A percentile compares a stretch with the other conserved stretches of the same genome.
Conservation (phyloP, 2,329 filamentous ascomycete genomes). For the Claviceps monticola region DNA sequence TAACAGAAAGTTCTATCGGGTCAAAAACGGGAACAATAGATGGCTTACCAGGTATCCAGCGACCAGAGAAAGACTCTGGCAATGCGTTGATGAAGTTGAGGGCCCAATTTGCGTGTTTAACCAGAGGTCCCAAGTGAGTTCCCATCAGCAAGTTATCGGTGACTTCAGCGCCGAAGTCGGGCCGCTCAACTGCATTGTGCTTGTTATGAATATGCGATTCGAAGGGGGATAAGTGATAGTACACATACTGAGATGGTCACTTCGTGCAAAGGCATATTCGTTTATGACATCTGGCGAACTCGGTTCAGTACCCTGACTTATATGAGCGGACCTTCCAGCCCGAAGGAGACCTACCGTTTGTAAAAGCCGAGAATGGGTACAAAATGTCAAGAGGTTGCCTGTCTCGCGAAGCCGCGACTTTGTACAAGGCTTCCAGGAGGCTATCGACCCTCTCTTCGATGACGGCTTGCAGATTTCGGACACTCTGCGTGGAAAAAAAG, state of each 20-base stretch:
- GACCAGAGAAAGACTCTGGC: slow-evolving; percentile 21
- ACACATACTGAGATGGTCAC: slow-evolving; percentile 17
- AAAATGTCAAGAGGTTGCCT: slow-evolving; percentile 20
- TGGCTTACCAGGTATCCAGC: slow-evolving; percentile 17
- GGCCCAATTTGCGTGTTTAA: slow-evolving; percentile 23
- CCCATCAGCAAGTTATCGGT: slow-evolving; percentile 23
- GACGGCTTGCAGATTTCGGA: slow-evolving; percentile 23
- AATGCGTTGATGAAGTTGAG: slow-evolving; percentile 21
- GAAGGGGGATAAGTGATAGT: not conserved
- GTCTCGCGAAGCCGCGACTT: slow-evolving; percentile 13
- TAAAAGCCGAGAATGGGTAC: slow-evolving; percentile 25
- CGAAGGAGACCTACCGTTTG: slow-evolving; percentile 16
- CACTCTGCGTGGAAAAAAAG: slow-evolving; percentile 23
- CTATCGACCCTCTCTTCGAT: slow-evolving; percentile 22
- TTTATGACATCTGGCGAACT: slow-evolving; percentile 23
- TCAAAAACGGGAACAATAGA: slow-evolving; percentile 2
- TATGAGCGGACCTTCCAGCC: not conserved
- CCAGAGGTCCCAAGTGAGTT: slow-evolving; percentile 22
- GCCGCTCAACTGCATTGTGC: slow-evolving; percentile 15
- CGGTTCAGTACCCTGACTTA: not conserved
- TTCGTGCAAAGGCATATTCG: slow-evolving; percentile 25
- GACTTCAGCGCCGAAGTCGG: slow-evolving; percentile 21
- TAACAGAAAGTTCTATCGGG: not conserved
- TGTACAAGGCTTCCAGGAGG: slow-evolving; percentile 17
- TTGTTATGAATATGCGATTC: not conserved